Base-by-base conservation (phyloP, 441 rosid species). In the Adansonia madagascariensis region DNA sequence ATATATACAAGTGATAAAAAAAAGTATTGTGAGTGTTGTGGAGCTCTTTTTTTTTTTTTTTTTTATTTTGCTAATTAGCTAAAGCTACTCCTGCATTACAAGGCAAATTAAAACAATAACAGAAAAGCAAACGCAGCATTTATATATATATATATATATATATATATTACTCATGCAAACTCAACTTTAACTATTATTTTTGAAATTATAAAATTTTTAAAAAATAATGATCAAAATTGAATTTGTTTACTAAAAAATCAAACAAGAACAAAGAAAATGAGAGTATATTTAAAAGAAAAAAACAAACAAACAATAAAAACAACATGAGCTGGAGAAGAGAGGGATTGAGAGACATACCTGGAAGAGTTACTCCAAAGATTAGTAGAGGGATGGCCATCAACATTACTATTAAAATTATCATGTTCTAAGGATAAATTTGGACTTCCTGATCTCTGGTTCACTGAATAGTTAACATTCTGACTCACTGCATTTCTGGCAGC, bases 331-430 rank as follows among this genome's bases (percentile, higher is more conserved):
- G 35, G 65, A 8, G n/a, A n/a, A 27, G 41, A 9, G 39, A 53
- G n/a, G 8, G 31, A 27, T 22, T 5, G 31, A 50, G 69, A 47
- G 77, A 44, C 4, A 68, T 78, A 86, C 88, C 84, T 80, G n/a
- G 88, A 83, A 60, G 83, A 75, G 75, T 76, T 78, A 27, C 50
- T 64, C 86, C 86, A 81, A 55, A 80, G 73, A 80, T 50, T 79
- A 31, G 80, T 14, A 4, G 80, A 31, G 43, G 77, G 49, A 9
- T 6, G 18, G 39, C 61, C 57, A 60, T 78, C 64, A 3, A 71
- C 65, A 39, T 65, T 20, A 10, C 3, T 24, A 60, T 24, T 60
- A 60, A 8, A 3, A 64, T 78, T 63, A 3, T 75, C 71, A 24
- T 73, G 77, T 59, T 79, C 65, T 8, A 18, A 60, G 17, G 77